Evolutionary conservation across 176 grass and related monocot species (phyloP), one percentile per base, ranked within the genome.

Genomic region (Aegilops sharonensis): DNA sequence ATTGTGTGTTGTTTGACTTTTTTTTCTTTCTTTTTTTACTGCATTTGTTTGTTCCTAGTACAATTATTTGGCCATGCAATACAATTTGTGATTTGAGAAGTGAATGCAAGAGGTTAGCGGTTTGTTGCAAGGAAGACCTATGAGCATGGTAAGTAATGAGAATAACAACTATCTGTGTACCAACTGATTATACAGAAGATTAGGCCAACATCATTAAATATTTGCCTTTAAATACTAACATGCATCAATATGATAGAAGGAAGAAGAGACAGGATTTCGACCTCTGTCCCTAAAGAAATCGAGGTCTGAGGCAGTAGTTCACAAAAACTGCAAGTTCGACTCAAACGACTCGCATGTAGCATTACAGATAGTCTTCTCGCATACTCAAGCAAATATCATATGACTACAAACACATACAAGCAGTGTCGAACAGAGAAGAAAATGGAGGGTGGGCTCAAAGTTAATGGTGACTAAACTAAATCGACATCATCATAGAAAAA

Each of bases 161-260:
- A 85, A 31, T 57, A 78, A 36, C 30, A 30, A 37, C 42, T 35
- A 50, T 0, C 0, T 71, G 13, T 43, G 24, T 15, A 21, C 5
- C 69, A 79, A 81, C 3, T 50, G 75, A 40, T 64, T 3, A 79
- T 14, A 52, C 43, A 86, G 54, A 86, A 64, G 31, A 74, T 15
- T 65, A 4, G 24, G 9, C 25, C 0, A 32, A 68, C 64, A 35
- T 29, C 56, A 59, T 59, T 6, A 59, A 59, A 59, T 21, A 59
- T 0, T 21, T 57, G 6, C 18, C 15, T 21, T 59, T 21, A 27
- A 56, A 69, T 5, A 27, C 63, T 64, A 84, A 64, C 14, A 18
- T 32, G 15, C 67, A 34, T 63, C 15, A 61, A 14, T 72, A 56
- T 14, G n/a, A 63, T 18, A 27, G 6, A 11, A 64, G 21, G 57